Evolutionary conservation across 2,329 filamentous ascomycete species (phyloP), one percentile per base, ranked within the genome.

Genomic region (Emericellopsis cladophorae): DNA sequence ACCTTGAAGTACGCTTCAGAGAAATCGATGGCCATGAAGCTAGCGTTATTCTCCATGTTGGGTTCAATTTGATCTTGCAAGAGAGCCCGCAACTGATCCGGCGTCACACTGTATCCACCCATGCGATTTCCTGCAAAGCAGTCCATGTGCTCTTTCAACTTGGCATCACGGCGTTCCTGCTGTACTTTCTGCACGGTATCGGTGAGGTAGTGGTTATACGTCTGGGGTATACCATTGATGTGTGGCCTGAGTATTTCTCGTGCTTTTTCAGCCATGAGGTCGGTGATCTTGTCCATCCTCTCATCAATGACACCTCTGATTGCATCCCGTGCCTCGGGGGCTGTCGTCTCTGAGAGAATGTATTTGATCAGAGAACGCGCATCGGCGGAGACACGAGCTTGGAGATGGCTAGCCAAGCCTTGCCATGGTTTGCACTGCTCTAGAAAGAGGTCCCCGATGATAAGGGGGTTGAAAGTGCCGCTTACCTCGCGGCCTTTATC

Each of bases 341-440:
- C 37, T 5, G n/a, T 18, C 16, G 22, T 39, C 49, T 57, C 54
- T 46, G 73, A 73, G 36, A 8, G 45, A 10, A 39, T 39, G n/a
- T 9, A 2, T 10, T 35, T 14, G 9, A 35, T 15, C 7, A 21
- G n/a, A 9, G 8, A 9, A 9, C 18, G 32, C n/a, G 32, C 32
- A 14, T 35, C 32, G 2, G n/a, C 9, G 6, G 3, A 3, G 32
- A 35, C 7, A 15, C 18, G n/a, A 8, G 4, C 32, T 15, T 15
- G n/a, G 3, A 35, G 32, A 35, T 15, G 4, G 8, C 32, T 35
- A 9, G 32, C 18, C 18, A 35, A 15, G 7, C 9, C 18, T 21
- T 14, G n/a, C 79, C 77, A 84, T 0, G 67, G 68, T 6, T 48
- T 40, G 0, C 68, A 76, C 43, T 83, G 76, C 37, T 79, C 67